Evolutionary conservation across 805 yeast genomes (phyloP), one percentile per base, ranked within the genome.

Genomic region (Ogataea methylovora): DNA sequence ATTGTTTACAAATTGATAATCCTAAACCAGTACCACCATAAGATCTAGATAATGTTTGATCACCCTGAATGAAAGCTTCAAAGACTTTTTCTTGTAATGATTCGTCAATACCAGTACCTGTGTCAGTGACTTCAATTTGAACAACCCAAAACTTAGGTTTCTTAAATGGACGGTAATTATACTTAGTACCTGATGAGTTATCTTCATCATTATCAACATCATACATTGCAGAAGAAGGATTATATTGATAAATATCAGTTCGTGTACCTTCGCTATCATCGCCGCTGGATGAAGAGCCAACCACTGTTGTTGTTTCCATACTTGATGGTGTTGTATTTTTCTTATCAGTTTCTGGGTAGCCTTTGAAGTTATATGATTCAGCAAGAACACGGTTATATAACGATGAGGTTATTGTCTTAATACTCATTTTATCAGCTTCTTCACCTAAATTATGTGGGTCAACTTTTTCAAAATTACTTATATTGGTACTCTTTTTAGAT

Each of bases 31-130:
- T 92, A 45, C 98, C 98, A 38, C 97, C 97, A 51, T 83, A 80
- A 37, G 88, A 84, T 51, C 95, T 70, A 5, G 95, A 84, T 19
- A 86, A 65, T 0, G 96, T 86, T 56, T 87, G 95, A 51, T 90
- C 97, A 34, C 97, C 98, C 61, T 90, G 98, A 14, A 88, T 87
- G 63, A 90, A 90, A 1, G 97, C 97, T 49, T 92, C 97, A 56
- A 90, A 90, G 1, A 90, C 94, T 40, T 82, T 76, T 29, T 77
- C 77, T 49, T 84, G 96, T 35, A 87, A 58, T 1, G 79, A 76
- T 11, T 80, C 77, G 27, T 85, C 94, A 34, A 90, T 88, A 39
- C 98, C 98, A 0, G 97, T 88, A 4, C 98, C 97, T 0, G 94
- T 85, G 54, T 90, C 98, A 24, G 68, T 69, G 10, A 90, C 96